Evolutionary conservation across 345 rosid genomes (phyloP), one percentile per base, ranked within the genome.

Genomic region (Dipteronia dyeriana): DNA sequence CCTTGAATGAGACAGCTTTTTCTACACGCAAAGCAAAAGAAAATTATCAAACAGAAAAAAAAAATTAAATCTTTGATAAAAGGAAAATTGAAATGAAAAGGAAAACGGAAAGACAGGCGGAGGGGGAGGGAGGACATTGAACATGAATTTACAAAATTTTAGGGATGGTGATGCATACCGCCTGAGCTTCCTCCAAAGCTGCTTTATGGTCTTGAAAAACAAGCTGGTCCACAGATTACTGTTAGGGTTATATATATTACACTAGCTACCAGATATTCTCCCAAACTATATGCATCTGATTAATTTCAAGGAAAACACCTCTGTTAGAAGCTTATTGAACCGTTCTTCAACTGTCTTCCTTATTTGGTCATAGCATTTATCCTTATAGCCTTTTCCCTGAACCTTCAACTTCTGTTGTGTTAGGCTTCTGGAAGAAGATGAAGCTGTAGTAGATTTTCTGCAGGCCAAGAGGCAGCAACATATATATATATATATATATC

Each of bases 301-400:
- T 59, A 68, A 61, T 47, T 7, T 39, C 66, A 22, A 29, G 29
- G 73, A 79, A 54, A 75, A 8, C 49, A 90, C 91, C 89, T 91
- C 98, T 68, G 91, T 86, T 71, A 96, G 85, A 86, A 96, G 97
- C 80, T 79, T 87, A 83, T 91, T 85, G 76, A 96, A 96, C 47
- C 98, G 90, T 78, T 60, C 86, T 88, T 94, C 99, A 67, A 94
- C 97, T 2, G 99, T 80, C 87, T 89, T 94, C 79, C 95, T 83
- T 73, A 96, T 88, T 70, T 90, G 91, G 84, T 92, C 99, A 29
- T 96, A 97, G 86, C 99, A 97, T 87, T 91, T 97, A 82, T 97
- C 98, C 90, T 92, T 97, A 73, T 87, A 97, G 64, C 94, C 96
- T 86, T 97, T 97, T 62, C 97, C 99, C 81, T 90, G 97, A 85